Evolutionary conservation across 257 asterid genomes (phyloP), one percentile per base, ranked within the genome.

Genomic region (Galeopsis tetrahit): DNA sequence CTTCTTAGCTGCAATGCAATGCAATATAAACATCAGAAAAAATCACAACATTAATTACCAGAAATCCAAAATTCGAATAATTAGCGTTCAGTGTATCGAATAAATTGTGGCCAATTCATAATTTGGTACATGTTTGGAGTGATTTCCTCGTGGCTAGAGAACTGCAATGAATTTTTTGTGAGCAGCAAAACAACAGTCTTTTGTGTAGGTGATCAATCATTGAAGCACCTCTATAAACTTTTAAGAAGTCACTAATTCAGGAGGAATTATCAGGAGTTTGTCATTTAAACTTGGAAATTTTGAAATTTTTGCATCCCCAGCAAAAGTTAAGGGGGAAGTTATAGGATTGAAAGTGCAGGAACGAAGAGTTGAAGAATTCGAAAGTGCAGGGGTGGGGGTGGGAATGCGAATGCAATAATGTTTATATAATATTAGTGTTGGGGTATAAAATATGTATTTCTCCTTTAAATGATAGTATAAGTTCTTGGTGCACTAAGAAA

Each of bases 1-100:
- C 84, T 90, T 90, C 80, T 87, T 88, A 69, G 98, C 97, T 90
- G 97, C 85, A 69, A 62, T 42, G 31, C 62, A 64, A 60, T 90
- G 92, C 81, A 66, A 40, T 60, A 44, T 69, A 66, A 60, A 60
- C 48, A 63, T 66, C 35, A 58, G 46, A 48, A 42, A 42, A 78
- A 34, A 60, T 32, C 57, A 74, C 34, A 52, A 63, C 15, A 55
- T 13, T 66, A 40, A 28, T 56, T 63, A 33, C 43, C 34, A 57
- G 31, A 28, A 35, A 46, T 28, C 39, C 58, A 5, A 35, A 10
- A 6, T 15, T 6, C 1, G 17, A 2, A 17, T 10, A 8, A 60
- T 36, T 21, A 31, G 39, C 58, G 70, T 14, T 32, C 15, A 11
- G 38, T 15, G 9, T 35, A 49, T 14, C 8, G 4, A 4, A 14